A percentile compares a stretch with the other conserved stretches of the same genome.
These are phyloP conservation scores for Tetrapisispora nanseiensis DNA, from an alignment of 805 yeast species.

Conservation along the genomic window DNA sequence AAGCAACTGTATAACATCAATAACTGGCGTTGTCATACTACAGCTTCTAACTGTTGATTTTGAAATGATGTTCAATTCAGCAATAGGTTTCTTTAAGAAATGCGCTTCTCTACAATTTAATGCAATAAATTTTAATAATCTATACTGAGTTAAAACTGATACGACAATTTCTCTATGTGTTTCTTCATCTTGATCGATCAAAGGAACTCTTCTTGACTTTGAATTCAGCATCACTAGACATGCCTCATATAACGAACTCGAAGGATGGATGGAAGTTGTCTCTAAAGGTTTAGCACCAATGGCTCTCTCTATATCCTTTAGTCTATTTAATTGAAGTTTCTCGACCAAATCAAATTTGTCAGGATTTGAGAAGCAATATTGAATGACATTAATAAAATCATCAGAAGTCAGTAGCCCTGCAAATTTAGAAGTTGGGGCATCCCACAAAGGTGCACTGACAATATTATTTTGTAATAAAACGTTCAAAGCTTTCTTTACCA, in stretches of 20 bases:
- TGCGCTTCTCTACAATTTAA: constrained; percentile 92
- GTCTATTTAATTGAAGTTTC: constrained; percentile 71
- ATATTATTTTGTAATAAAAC: constrained; percentile 86
- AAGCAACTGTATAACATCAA: constrained; percentile 79
- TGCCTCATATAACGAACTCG: constrained; percentile 81
- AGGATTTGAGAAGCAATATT: constrained; percentile 83
- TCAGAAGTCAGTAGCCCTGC: constrained; percentile 89
- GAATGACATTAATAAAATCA: constrained; percentile 91
- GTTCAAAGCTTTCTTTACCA: constrained; percentile 83
- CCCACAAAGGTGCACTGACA: constrained; percentile 96
- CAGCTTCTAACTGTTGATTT: constrained; percentile 57
- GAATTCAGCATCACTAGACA: constrained; percentile 85
- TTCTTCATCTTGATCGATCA: constrained; percentile 88
- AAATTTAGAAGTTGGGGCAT: constrained; percentile 75
- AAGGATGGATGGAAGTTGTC: constrained; percentile 82
- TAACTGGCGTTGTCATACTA: constrained; percentile 83
- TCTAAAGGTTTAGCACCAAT: constrained; percentile 82
- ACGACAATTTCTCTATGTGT: constrained; percentile 91
- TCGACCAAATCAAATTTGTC: constrained; percentile 84
- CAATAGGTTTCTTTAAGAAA: constrained; percentile 66
- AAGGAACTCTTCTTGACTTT: constrained; percentile 85
- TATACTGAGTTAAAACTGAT: constrained; percentile 88
- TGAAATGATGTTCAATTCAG: constrained; percentile 58
- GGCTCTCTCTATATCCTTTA: constrained; percentile 76
- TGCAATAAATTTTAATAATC: constrained; percentile 90